phyloP scores from a whole-genome alignment of 495 filamentous ascomycete species.

The Aspergillus ellipticus region DNA sequence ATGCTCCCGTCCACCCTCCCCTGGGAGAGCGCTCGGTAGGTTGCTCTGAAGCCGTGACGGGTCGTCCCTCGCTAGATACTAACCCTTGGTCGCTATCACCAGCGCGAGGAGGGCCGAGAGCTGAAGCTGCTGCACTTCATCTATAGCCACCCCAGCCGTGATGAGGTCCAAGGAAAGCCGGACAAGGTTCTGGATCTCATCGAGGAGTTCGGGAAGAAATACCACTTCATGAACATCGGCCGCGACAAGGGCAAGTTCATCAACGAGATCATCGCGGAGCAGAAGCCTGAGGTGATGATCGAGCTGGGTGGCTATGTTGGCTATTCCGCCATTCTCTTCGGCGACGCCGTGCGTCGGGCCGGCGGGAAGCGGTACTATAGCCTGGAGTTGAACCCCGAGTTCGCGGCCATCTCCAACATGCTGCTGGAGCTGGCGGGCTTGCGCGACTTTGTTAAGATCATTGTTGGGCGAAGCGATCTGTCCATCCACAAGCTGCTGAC shows the following conservation, averaged over 20 bases:
- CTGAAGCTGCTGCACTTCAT: slow-evolving; percentile 68
- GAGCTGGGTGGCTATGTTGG: slow-evolving; percentile 82
- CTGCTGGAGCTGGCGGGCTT: slow-evolving; percentile 68
- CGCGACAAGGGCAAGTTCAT: slow-evolving; percentile 67
- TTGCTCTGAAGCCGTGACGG: not conserved
- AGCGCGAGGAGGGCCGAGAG: slow-evolving; percentile 65
- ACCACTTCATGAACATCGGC: slow-evolving; percentile 74
- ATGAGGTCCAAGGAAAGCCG: slow-evolving; percentile 61
- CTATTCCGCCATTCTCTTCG: slow-evolving; percentile 73
- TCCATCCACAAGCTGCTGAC: slow-evolving; percentile 53
- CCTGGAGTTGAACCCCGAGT: slow-evolving; percentile 65
- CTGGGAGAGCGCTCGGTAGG: not conserved
- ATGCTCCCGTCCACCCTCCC: not conserved
- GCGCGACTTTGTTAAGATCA: slow-evolving; percentile 58
- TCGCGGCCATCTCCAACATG: slow-evolving; percentile 57
- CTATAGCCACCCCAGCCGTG: slow-evolving; percentile 53
- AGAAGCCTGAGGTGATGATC: slow-evolving; percentile 65
- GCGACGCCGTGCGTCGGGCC: slow-evolving; percentile 52
- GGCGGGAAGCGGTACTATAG: slow-evolving; percentile 62
- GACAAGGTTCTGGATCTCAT: slow-evolving; percentile 61
- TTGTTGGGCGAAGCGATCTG: slow-evolving; percentile 60
- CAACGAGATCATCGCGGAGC: slow-evolving; percentile 56
- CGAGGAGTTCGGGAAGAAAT: slow-evolving; percentile 65
- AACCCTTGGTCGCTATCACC: not conserved
- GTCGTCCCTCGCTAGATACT: too few species aligned